These are phyloP conservation scores for Dendrothele bispora DNA, from an alignment of 768 basidiomycete species.

Conservation along the genomic window DNA sequence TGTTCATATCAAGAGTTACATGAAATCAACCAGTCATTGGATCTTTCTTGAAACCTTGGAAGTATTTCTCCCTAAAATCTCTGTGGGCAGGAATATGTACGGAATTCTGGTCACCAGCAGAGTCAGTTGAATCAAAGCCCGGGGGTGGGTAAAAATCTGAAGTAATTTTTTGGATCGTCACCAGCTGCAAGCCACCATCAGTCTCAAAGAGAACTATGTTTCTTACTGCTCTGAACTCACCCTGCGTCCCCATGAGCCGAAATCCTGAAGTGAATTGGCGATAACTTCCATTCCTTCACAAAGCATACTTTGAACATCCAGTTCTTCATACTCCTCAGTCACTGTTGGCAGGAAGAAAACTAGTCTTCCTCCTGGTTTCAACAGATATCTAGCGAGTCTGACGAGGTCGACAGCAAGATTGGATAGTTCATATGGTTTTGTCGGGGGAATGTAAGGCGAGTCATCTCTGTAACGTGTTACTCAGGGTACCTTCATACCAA, in stretches of 20 bases:
- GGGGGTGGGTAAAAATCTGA: slow-evolving; percentile 48
- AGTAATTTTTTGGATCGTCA: slow-evolving; percentile 82
- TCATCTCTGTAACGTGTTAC: slow-evolving; percentile 39
- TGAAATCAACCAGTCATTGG: slow-evolving; percentile 3
- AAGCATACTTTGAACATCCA: slow-evolving; percentile 78
- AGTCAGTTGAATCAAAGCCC: slow-evolving; percentile 41
- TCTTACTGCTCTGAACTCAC: slow-evolving; percentile 63
- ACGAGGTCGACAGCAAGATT: slow-evolving; percentile 82
- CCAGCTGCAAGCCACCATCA: slow-evolving; percentile 53
- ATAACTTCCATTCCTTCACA: slow-evolving; percentile 88
- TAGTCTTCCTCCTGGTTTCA: slow-evolving; percentile 83
- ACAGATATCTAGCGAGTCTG: slow-evolving; percentile 74
- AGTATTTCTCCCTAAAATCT: slow-evolving; percentile 87
- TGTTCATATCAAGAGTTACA: no score
- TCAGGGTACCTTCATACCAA: background rate
- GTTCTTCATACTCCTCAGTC: slow-evolving; percentile 84
- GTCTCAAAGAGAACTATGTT: background rate
- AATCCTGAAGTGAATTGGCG: slow-evolving; percentile 88
- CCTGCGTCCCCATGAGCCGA: slow-evolving; percentile 92
- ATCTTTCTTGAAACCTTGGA: slow-evolving; percentile 70
- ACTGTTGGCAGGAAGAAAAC: slow-evolving; percentile 97
- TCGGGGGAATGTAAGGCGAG: slow-evolving; percentile 84
- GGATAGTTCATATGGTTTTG: slow-evolving; percentile 89
- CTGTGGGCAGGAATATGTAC: slow-evolving; percentile 78
- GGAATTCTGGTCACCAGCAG: slow-evolving; percentile 7